Evolutionary conservation across 2,329 filamentous ascomycete genomes (phyloP), one percentile per base, ranked within the genome.

Genomic region (Penicillium sp.): DNA sequence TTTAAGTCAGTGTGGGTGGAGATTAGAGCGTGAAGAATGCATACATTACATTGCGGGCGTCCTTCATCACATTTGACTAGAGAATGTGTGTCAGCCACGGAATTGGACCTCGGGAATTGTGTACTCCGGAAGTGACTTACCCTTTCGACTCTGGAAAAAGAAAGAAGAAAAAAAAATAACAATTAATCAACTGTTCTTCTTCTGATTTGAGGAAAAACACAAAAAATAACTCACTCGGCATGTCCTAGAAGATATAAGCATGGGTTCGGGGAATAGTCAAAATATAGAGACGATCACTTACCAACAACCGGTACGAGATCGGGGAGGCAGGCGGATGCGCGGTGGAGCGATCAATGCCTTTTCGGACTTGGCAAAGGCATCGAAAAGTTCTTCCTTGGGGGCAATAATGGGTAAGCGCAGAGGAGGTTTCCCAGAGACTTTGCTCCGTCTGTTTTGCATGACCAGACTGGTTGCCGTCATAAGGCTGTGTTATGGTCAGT

Each of bases 11-110:
- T 27, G 23, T 12, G 40, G 8, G 33, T 23, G 25, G 19, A 43
- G 23, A 29, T 23, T 21, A 15, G 27, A 53, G 51, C 40, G 27
- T 49, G 54, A 61, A 43, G 51, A 58, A 61, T 63, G 67, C 77
- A 61, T 77, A 82, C 80, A 70, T 80, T 81, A 69, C 83, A 84
- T 65, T 76, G 76, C 54, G 82, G 83, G 65, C 80, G 77, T 41
- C 73, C 73, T 70, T 85, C 83, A 67, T 84, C 82, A 68, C 82
- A 85, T 77, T 84, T 85, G 23, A 84, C 81, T 75, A 29, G 56
- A 62, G 55, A 56, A 53, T 53, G 61, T 64, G 62, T 63, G 63
- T 63, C 54, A 62, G 57, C 54, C 56, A 57, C 40, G 51, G 29
- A 55, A 58, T 56, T 45, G 35, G 21, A 19, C 29, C 9, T 10